phyloP scores from a whole-genome alignment of 768 basidiomycete genomes.

The Suillus plorans region DNA sequence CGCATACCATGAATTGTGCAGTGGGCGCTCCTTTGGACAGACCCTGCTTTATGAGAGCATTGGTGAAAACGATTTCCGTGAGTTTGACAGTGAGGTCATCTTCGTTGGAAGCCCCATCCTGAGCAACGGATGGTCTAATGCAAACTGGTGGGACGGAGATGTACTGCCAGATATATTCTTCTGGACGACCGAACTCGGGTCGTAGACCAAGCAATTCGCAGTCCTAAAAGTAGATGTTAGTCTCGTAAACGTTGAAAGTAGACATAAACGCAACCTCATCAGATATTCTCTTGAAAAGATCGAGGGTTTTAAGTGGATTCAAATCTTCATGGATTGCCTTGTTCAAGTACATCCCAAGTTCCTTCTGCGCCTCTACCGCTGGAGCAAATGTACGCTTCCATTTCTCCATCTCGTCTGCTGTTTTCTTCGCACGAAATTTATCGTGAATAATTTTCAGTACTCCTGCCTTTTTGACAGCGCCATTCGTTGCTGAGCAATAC shows the following conservation, averaged over 20 bases:
- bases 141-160: slow-evolving; percentile 97
- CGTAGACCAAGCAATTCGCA: slow-evolving; percentile 92
- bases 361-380: slow-evolving; percentile 85
- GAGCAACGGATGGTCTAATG: slow-evolving; percentile 95
- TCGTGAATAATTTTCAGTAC: slow-evolving; percentile 97
- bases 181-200: slow-evolving; percentile 87
- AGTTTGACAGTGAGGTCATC: slow-evolving; percentile 98
- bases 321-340: slow-evolving; percentile 91
- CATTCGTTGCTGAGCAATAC: slow-evolving; percentile 91
- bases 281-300: slow-evolving; percentile 89
- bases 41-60: slow-evolving; percentile 88
- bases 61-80: slow-evolving; percentile 94
- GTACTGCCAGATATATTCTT: slow-evolving; percentile 99
- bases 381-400: slow-evolving; percentile 81
- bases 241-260: slow-evolving; percentile 2
- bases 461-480: slow-evolving; percentile 93
- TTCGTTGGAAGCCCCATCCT: slow-evolving; percentile 98
- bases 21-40: slow-evolving; percentile 86
- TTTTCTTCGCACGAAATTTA: slow-evolving; percentile 94
- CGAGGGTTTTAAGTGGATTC: slow-evolving; percentile 90
- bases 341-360: slow-evolving; percentile 78
- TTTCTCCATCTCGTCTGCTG: slow-evolving; percentile 82
- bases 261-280: slow-evolving; percentile 61
- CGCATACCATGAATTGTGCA: slow-evolving; percentile 79
- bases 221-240: slow-evolving; percentile 51